phyloP scores from a whole-genome alignment of 106 monocot genomes.

The Gastrodia elata region DNA sequence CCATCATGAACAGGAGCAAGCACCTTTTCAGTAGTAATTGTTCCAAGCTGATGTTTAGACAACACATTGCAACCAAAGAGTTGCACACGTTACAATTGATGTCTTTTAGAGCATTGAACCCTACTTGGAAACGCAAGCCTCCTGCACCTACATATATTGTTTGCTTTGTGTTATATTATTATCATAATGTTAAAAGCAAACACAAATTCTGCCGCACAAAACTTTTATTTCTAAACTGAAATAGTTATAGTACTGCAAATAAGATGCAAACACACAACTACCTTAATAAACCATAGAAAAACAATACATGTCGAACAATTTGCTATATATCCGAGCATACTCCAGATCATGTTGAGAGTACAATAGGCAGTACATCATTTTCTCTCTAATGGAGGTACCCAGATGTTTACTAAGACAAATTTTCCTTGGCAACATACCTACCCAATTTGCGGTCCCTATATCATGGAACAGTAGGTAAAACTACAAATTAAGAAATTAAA shows the following conservation, averaged over 20 bases:
- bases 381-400: neutral
- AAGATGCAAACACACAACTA: neutral
- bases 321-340: neutral
- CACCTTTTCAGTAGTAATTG: too few relatives aligned
- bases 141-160: neutral
- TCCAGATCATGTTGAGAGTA: neutral
- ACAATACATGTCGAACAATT: neutral
- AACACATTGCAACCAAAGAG: too few relatives aligned
- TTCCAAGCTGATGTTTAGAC: too few relatives aligned
- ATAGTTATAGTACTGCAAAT: neutral
- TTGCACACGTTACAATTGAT: neutral
- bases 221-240: neutral
- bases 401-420: neutral
- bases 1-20: too few relatives aligned
- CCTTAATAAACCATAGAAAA: neutral
- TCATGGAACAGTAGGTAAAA: neutral
- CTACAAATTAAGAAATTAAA: neutral
- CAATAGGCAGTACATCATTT: neutral
- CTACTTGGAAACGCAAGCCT: neutral
- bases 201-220: neutral
- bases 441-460: neutral
- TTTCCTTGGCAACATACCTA: neutral
- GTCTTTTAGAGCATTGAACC: neutral
- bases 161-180: neutral
- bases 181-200: constrained; percentile 1